Evolutionary conservation across 1,284 basidiomycete species (phyloP).

Genomic region (Ustilago nuda): DNA sequence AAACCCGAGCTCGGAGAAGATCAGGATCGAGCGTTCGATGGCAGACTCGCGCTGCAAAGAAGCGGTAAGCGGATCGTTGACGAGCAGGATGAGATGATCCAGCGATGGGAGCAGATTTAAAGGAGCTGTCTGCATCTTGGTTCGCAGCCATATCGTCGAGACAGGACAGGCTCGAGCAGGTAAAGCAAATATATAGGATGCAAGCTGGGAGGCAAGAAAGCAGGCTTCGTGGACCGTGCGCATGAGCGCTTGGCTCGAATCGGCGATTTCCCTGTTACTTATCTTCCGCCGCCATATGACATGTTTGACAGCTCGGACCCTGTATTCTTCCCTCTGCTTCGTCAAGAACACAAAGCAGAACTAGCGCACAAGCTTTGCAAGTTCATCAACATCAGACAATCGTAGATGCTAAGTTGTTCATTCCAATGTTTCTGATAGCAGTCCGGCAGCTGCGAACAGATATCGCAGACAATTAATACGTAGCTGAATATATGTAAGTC

Average conservation of each 20-base stretch:
- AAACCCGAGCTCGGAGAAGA: conserved; percentile 53
- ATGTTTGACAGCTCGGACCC: conserved; percentile 7
- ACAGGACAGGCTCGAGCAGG: not conserved
- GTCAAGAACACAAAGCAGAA: too few species aligned
- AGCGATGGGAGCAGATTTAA: conserved; percentile 36
- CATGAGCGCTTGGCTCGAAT: not conserved
- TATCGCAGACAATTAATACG: not conserved
- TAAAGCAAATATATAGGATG: not conserved
- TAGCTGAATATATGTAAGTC: not conserved
- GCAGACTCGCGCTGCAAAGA: conserved; percentile 19
- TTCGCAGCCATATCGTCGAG: not conserved
- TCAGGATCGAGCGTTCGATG: conserved; percentile 38
- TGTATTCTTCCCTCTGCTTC: not conserved
- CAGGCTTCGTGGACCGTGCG: not conserved
- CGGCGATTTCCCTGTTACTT: not conserved
- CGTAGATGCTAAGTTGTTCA: too few species aligned
- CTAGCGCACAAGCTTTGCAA: too few species aligned
- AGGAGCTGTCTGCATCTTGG: conserved; percentile 14
- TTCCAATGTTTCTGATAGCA: too few species aligned
- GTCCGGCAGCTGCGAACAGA: too few species aligned
- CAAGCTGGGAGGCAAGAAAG: not conserved
- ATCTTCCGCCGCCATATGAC: not conserved
- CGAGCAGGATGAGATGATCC: conserved; percentile 56
- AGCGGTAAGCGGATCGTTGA: conserved; percentile 30
- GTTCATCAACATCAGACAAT: too few species aligned